Base-by-base conservation (phyloP, 139 green algal genomes). In the Parachlorella kessleri region DNA sequence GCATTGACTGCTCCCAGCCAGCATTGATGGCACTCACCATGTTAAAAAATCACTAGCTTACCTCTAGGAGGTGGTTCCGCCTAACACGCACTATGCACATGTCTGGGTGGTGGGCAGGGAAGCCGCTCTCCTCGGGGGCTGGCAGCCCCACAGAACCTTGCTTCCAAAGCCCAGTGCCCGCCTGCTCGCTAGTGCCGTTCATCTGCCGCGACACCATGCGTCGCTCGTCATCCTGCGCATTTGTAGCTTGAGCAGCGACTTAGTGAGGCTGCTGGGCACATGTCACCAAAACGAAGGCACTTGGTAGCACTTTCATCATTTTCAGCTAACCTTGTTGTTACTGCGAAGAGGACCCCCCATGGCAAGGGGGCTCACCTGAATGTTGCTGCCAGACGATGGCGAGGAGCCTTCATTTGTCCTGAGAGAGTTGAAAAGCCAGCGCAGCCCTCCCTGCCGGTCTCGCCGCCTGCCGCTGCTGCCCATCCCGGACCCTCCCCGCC, bases 71-170 rank as follows among this genome's bases (percentile, higher is more conserved):
- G 84, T 96, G 93, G 53, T 90, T 93, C 53, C 95, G 87, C 21
- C 95, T 86, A 67, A 98, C 89, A 33, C 95, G 83, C 38, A 98
- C 38, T 73, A 98, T 96, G 87, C 95, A 98, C 91, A 96, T 93
- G 88, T 98, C 95, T 39, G 86, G 90, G 84, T 98, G 93, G 5
- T 77, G 90, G 59, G 80, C 83, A n/a, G 88, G 88, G 72, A 94
- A 88, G 48, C 90, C 90, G 59, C 74, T 86, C 23, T 91, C 82
- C 14, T 91, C 85, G 7, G 90, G 90, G 32, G 65, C 30, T 35
- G 89, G 90, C 75, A 94, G 83, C 38, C 89, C 84, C 78, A 92
- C 82, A 24, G 79, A 87, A 66, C 88, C 87, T 37, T 86, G 77
- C 65, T 87, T 87, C 82, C 82, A 87, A 35, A 87, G 71, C 55